phyloP scores from a whole-genome alignment of 2,329 filamentous ascomycete species.

The Rutstroemia sp. region DNA sequence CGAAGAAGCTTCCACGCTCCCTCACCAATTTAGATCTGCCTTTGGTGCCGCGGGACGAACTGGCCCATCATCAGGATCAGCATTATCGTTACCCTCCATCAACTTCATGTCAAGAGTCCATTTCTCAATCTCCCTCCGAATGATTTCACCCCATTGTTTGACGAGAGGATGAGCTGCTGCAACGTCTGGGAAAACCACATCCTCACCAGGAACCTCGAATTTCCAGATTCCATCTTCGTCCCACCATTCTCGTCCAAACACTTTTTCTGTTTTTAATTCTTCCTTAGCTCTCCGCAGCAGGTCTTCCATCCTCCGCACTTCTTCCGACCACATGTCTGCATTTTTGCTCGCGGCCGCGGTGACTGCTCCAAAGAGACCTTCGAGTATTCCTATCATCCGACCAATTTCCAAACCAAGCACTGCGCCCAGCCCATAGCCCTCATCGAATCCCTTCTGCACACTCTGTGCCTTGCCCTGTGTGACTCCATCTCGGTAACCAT shows the following conservation, averaged over 20 bases:
- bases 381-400: slow-evolving; percentile 66
- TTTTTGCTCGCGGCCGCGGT: slow-evolving; percentile 21
- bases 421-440: slow-evolving; percentile 79
- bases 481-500: slow-evolving; percentile 87
- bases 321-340: slow-evolving; percentile 9
- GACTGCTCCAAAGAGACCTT: slow-evolving; percentile 54
- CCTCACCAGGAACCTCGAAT: slow-evolving; percentile 45
- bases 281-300: slow-evolving; percentile 43
- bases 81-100: slow-evolving; percentile 15
- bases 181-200: slow-evolving; percentile 52
- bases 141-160: slow-evolving; percentile 48
- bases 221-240: slow-evolving; percentile 64
- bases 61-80: background rate
- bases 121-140: slow-evolving; percentile 35
- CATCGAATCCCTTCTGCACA: slow-evolving; percentile 85
- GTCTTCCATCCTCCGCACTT: slow-evolving; percentile 21
- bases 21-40: slow-evolving; percentile 20
- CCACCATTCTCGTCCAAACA: slow-evolving; percentile 64
- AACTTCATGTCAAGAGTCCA: slow-evolving; percentile 33
- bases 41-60: slow-evolving; percentile 9
- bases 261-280: slow-evolving; percentile 52
- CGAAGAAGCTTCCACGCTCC: background rate
- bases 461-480: slow-evolving; percentile 64
- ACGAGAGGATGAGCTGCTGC: slow-evolving; percentile 62
- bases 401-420: slow-evolving; percentile 70